Evolutionary conservation across 2,329 filamentous ascomycete species (phyloP).

Genomic region (Alternaria gaisen): DNA sequence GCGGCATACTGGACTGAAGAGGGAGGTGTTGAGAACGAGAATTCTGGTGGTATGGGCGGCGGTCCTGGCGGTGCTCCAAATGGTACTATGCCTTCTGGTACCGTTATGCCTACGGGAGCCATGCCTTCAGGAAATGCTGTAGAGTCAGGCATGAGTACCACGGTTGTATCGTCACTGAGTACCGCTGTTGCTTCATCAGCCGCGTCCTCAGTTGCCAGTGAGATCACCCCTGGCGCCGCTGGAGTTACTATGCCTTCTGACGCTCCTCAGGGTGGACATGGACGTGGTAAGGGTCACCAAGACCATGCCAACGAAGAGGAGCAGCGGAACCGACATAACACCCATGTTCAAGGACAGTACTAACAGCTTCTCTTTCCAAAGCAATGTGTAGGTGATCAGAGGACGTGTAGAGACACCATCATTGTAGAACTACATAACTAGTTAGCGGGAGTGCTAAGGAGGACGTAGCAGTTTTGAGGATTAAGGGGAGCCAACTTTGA

Average conservation of each 20-base stretch:
- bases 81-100: constrained; percentile 4
- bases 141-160: constrained; percentile 2
- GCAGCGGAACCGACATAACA: not conserved
- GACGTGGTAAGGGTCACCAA: not conserved
- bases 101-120: constrained; percentile 27
- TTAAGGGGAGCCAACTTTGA: constrained; percentile 23
- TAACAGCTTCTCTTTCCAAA: not conserved
- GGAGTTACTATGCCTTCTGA: constrained; percentile 1
- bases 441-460: not conserved
- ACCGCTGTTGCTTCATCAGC: not conserved
- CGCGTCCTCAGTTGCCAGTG: not conserved
- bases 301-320: not conserved
- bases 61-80: constrained; percentile 2
- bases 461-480: not conserved
- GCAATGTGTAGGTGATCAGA: constrained; percentile 7
- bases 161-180: not conserved
- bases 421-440: not conserved
- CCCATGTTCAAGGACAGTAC: not conserved
- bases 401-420: not conserved
- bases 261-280: constrained; percentile 6
- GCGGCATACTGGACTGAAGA: constrained; percentile 38
- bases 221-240: constrained; percentile 10
- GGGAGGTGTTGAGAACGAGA: constrained; percentile 38
- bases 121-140: not conserved
- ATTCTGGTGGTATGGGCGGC: not conserved